A percentile compares a stretch with the other conserved stretches of the same genome.
These are phyloP conservation scores for Zizania palustris DNA, from an alignment of 202 grass and related monocot genomes.

Conservation along the genomic window DNA sequence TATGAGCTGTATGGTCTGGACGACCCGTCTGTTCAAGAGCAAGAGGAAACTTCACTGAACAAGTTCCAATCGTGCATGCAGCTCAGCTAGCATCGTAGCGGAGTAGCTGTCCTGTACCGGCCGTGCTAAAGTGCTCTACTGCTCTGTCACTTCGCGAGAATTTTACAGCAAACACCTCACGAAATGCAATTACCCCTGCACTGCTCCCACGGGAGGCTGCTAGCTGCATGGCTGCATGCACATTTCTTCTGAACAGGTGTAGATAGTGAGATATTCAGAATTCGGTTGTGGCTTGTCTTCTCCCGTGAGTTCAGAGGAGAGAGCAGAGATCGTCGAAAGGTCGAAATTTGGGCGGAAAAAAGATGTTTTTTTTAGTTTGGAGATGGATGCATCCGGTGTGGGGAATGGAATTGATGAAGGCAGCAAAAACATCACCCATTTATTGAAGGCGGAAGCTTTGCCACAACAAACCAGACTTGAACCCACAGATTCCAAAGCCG, in stretches of 20 bases:
- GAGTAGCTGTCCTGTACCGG: no score
- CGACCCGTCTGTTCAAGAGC: neutral
- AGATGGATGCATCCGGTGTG: neutral
- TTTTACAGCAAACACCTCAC: neutral
- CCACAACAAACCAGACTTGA: conserved; percentile 29
- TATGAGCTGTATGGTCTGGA: neutral
- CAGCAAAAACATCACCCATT: conserved; percentile 1
- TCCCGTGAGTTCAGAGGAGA: no score
- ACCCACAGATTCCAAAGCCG: neutral
- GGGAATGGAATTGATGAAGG: neutral
- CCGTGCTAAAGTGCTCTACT: neutral
- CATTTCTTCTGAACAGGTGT: neutral
- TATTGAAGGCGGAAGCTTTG: conserved; percentile 27
- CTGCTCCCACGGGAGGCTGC: neutral
- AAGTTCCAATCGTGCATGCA: neutral
- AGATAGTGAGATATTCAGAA: neutral
- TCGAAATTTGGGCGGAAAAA: neutral
- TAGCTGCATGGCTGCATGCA: neutral
- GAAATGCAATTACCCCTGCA: neutral
- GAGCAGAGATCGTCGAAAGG: no score
- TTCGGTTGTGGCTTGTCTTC: neutral
- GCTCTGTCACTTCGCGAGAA: neutral
- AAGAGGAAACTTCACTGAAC: neutral
- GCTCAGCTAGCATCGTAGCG: neutral
- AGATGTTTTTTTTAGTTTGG: neutral